phyloP scores from a whole-genome alignment of 805 yeast genomes.

The Myxozyma nipponensis region DNA sequence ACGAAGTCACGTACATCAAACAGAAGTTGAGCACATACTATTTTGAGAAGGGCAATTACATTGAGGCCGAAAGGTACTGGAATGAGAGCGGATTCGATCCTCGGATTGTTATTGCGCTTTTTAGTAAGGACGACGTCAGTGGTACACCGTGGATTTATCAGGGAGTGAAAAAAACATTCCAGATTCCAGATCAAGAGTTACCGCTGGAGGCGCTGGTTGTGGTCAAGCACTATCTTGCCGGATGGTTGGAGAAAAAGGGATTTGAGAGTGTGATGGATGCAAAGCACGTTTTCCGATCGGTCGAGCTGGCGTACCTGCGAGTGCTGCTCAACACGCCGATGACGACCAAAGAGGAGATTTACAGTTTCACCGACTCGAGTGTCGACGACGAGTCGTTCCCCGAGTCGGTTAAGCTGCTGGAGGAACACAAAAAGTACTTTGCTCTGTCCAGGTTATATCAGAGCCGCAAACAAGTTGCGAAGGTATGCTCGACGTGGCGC shows the following conservation, averaged over 20 bases:
- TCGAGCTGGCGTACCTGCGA: constrained; percentile 35
- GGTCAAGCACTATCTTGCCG: constrained; percentile 30
- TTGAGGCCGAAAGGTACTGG: constrained; percentile 37
- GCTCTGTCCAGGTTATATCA: constrained; percentile 35
- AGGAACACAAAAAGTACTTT: constrained; percentile 28
- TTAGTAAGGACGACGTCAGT: constrained; percentile 26
- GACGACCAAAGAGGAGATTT: constrained; percentile 30
- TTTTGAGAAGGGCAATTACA: constrained; percentile 29
- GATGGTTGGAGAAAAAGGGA: constrained; percentile 35
- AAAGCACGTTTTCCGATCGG: constrained; percentile 30
- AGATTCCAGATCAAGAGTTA: constrained; percentile 13
- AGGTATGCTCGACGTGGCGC: constrained; percentile 33
- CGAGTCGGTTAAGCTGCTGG: constrained; percentile 30
- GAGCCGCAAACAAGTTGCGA: constrained; percentile 26
- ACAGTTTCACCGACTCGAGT: constrained; percentile 31
- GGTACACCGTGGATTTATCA: constrained; percentile 34
- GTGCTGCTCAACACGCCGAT: constrained; percentile 27
- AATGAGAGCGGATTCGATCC: constrained; percentile 38
- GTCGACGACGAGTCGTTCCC: constrained; percentile 29
- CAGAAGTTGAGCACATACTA: constrained; percentile 38
- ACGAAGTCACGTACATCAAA: constrained; percentile 42
- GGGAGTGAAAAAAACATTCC: constrained; percentile 31
- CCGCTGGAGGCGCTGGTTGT: constrained; percentile 26
- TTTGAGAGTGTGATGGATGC: constrained; percentile 33
- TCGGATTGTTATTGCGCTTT: constrained; percentile 34